Percentiles rank a stretch among this genome's conserved stretches.
These are phyloP conservation scores for Claviceps pusilla DNA, from an alignment of 2,329 filamentous ascomycete genomes.

Conservation along the genomic window DNA sequence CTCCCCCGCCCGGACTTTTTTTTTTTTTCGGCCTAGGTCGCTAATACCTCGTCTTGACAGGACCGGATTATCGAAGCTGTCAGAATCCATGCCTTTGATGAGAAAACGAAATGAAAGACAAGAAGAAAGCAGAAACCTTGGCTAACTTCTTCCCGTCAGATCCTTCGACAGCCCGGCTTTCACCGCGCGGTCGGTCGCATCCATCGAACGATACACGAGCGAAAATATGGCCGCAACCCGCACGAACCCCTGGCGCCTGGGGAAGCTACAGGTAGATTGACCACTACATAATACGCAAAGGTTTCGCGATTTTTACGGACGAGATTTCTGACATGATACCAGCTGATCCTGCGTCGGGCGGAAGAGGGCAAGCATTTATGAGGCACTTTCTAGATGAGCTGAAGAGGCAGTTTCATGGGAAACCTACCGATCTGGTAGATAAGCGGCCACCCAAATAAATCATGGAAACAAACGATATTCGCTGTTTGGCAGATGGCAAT, in stretches of 20 bases:
- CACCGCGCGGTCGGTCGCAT: constrained; percentile 38
- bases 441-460: constrained; percentile 14
- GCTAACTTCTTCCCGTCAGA: constrained; percentile 16
- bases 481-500: background rate
- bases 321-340: background rate
- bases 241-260: constrained; percentile 35
- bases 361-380: constrained; percentile 21
- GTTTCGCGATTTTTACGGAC: too few species aligned
- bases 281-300: background rate
- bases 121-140: background rate
- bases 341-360: constrained; percentile 19
- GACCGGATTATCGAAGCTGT: constrained; percentile 21
- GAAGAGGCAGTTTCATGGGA: constrained; percentile 33
- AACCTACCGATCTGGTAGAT: constrained; percentile 23
- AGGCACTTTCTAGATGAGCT: constrained; percentile 36
- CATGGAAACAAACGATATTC: background rate
- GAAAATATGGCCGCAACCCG: constrained; percentile 32
- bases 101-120: too few species aligned
- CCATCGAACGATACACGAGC: constrained; percentile 34
- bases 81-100: constrained; percentile 2
- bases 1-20: background rate
- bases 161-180: constrained; percentile 35
- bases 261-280: constrained; percentile 34
- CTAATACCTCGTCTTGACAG: constrained; percentile 8
- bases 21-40: background rate